Base-by-base conservation (phyloP, 139 green algal genomes). In the Spirogloea muscicola region DNA sequence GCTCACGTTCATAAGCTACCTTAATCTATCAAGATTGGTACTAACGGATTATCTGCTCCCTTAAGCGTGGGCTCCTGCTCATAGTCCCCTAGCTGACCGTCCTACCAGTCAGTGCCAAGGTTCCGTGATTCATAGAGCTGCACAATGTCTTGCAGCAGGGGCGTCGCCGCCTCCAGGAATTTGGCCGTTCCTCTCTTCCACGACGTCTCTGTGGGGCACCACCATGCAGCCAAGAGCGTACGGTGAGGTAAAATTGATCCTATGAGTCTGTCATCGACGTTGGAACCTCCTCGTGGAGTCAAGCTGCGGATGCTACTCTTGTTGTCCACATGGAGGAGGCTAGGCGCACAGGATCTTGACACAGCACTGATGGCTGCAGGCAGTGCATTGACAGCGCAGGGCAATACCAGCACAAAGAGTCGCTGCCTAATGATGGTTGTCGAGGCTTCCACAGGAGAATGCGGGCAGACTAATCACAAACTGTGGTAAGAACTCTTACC, bases 21-120 rank as follows among this genome's bases (percentile, higher is more conserved):
- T n/a, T n/a, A n/a, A n/a, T n/a, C n/a, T n/a, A n/a, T n/a, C n/a
- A n/a, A n/a, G n/a, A n/a, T n/a, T n/a, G n/a, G n/a, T n/a, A n/a
- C n/a, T n/a, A n/a, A n/a, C n/a, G n/a, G n/a, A n/a, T n/a, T n/a
- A n/a, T n/a, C n/a, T n/a, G n/a, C n/a, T n/a, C n/a, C n/a, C n/a
- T n/a, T n/a, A n/a, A n/a, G n/a, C n/a, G n/a, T n/a, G n/a, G n/a
- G n/a, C n/a, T n/a, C n/a, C n/a, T n/a, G n/a, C n/a, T n/a, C n/a
- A n/a, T n/a, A n/a, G n/a, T n/a, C n/a, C n/a, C n/a, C n/a, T n/a
- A n/a, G n/a, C n/a, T n/a, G n/a, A n/a, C n/a, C n/a, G n/a, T n/a
- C n/a, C n/a, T n/a, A 77, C 68, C 68, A 77, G 34, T 77, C 61
- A 75, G 44, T 77, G 18, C 57, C 57, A 29, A 77, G 40, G 31